Evolutionary conservation across 345 rosid species (phyloP), one percentile per base, ranked within the genome.

Genomic region (Dipteronia dyeriana): DNA sequence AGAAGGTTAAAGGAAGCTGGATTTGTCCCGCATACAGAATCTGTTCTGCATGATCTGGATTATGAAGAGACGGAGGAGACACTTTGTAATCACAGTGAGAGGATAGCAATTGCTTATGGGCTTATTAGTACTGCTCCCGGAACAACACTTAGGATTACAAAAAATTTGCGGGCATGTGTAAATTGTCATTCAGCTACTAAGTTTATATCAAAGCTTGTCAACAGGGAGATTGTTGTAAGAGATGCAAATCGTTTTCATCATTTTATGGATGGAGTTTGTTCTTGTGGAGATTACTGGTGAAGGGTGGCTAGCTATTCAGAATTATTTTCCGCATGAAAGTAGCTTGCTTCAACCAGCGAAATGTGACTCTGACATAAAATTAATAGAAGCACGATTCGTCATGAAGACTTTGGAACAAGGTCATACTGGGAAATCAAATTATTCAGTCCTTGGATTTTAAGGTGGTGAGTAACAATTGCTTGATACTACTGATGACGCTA

Each of bases 191-290:
- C 84, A 2, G 94, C 93, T 14, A 89, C 84, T 69, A 90, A 89
- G 78, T 56, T 83, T 49, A 90, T 87, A 63, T 86, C 91, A 19
- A 89, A 87, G 82, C 84, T 89, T 75, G 90, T 85, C 39, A 70
- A 81, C 51, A 85, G 92, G 83, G 87, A 83, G 81, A 92, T 90
- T 51, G 78, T 90, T 64, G 89, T 92, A 31, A 86, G 94, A 72
- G 90, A 92, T 82, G 83, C 90, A 5, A 92, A 86, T 72, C 80
- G 94, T 22, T 91, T 88, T 83, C 92, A 88, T 82, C 92, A 90
- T 83, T 90, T 87, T 61, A 89, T 73, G 76, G 82, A 89, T 78
- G 94, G 91, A 67, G 74, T 82, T 75, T 85, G 87, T 75, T 86
- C 91, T 26, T 85, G 90, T 74, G 78, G 82, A 79, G 90, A 88